Conservation (phyloP, 768 basidiomycete species). For the Suillus clintonianus region DNA sequence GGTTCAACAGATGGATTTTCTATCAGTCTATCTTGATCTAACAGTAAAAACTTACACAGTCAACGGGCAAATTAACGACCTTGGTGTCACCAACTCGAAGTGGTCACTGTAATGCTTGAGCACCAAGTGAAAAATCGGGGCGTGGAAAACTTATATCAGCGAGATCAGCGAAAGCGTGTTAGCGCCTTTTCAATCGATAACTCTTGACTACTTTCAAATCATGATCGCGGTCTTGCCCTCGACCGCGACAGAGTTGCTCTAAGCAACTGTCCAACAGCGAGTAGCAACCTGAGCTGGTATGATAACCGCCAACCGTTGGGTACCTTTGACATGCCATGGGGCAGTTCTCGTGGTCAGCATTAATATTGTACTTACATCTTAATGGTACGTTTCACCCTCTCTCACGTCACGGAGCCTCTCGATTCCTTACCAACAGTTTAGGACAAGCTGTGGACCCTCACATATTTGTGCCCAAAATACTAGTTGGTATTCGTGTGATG, state of each 20-base stretch:
- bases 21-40: neutral
- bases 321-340: neutral
- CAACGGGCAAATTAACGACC: slow-evolving; percentile 29
- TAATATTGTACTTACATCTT: neutral
- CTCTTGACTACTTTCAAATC: neutral
- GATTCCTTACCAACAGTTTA: neutral
- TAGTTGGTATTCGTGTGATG: neutral
- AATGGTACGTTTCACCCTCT: neutral
- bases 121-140: slow-evolving; percentile 31
- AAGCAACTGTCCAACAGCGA: neutral
- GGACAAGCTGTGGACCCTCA: neutral
- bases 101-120: slow-evolving; percentile 21
- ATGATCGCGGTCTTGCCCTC: neutral
- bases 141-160: slow-evolving; percentile 38
- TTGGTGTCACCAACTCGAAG: slow-evolving; percentile 30
- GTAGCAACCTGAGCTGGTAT: neutral
- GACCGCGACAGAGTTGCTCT: neutral
- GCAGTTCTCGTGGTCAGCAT: neutral
- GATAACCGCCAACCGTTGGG: neutral
- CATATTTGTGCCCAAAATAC: neutral
- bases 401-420: neutral
- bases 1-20: neutral
- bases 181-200: neutral
- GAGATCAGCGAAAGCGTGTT: neutral
- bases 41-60: slow-evolving; percentile 19